Percentiles rank a stretch among this genome's conserved stretches.
These are phyloP conservation scores for Brassica hybrid DNA, from an alignment of 441 rosid genomes.

Conservation along the genomic window DNA sequence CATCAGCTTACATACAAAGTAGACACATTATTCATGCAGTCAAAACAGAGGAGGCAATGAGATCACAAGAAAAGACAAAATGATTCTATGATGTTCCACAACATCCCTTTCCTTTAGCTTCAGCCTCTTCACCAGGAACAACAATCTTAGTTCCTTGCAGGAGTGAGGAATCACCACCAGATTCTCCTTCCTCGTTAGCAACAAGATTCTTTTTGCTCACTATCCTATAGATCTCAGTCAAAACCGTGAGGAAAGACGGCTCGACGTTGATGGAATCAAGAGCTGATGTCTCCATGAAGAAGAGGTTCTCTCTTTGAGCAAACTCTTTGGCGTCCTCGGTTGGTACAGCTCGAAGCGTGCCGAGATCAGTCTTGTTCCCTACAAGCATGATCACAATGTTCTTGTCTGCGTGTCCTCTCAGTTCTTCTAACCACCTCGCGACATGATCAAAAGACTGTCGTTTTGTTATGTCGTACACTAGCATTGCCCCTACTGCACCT, in stretches of 20 bases:
- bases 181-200: slow-evolving; percentile 49
- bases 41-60: slow-evolving; percentile 9
- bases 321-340: slow-evolving; percentile 59
- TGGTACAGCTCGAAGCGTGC: slow-evolving; percentile 55
- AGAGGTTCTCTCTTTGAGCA: slow-evolving; percentile 59
- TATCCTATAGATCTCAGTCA: slow-evolving; percentile 66
- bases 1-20: slow-evolving; percentile 29
- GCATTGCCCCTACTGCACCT: slow-evolving; percentile 66
- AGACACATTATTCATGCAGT: slow-evolving; percentile 14
- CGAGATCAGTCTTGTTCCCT: slow-evolving; percentile 63
- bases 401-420: slow-evolving; percentile 62
- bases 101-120: slow-evolving; percentile 49
- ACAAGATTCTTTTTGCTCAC: slow-evolving; percentile 68
- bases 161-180: slow-evolving; percentile 47
- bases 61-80: not conserved
- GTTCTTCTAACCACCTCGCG: slow-evolving; percentile 62
- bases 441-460: slow-evolving; percentile 62
- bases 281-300: slow-evolving; percentile 69
- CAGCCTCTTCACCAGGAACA: slow-evolving; percentile 56
- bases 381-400: slow-evolving; percentile 60
- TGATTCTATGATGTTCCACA: slow-evolving; percentile 46
- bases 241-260: slow-evolving; percentile 56
- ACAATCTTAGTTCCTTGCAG: slow-evolving; percentile 69
- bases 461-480: slow-evolving; percentile 64
- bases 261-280: slow-evolving; percentile 56